These are phyloP conservation scores for Gelatoporia subvermispora DNA, from an alignment of 768 basidiomycete species.

Conservation along the genomic window DNA sequence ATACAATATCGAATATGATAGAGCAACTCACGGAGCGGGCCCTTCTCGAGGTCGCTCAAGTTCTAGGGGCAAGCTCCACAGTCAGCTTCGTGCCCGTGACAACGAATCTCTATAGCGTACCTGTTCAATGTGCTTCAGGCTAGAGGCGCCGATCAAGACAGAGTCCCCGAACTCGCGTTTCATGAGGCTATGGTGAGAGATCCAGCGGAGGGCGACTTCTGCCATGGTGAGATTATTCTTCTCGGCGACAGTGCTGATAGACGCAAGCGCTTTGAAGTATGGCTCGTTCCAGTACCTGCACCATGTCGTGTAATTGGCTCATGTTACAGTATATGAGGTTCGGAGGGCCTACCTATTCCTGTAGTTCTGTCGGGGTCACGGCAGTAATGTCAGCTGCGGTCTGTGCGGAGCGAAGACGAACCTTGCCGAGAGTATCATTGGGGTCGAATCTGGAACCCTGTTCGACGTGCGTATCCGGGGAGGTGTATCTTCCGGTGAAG, in stretches of 20 bases:
- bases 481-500: constrained; percentile 34
- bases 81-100: too few species aligned
- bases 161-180: constrained; percentile 44
- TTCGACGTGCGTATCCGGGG: constrained; percentile 36
- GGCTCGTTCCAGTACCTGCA: constrained; percentile 49
- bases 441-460: constrained; percentile 54
- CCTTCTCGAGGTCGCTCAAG: constrained; percentile 49
- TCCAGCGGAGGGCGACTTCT: constrained; percentile 42
- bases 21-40: constrained; percentile 25
- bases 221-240: constrained; percentile 34
- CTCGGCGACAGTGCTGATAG: constrained; percentile 37
- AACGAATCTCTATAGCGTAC: too few species aligned
- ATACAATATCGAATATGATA: neutral
- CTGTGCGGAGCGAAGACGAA: constrained; percentile 15
- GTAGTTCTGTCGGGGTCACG: constrained; percentile 10
- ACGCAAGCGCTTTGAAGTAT: constrained; percentile 45
- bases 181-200: constrained; percentile 42
- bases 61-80: constrained; percentile 29
- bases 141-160: constrained; percentile 61
- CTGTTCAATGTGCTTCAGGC: constrained; percentile 50
- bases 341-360: constrained; percentile 6
- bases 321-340: neutral
- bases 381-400: neutral
- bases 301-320: neutral
- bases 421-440: constrained; percentile 39